Percentiles rank a stretch among this genome's conserved stretches.
Evolutionary conservation across 768 basidiomycete genomes (phyloP).

Genomic region (Boletus pseudopeckii): DNA sequence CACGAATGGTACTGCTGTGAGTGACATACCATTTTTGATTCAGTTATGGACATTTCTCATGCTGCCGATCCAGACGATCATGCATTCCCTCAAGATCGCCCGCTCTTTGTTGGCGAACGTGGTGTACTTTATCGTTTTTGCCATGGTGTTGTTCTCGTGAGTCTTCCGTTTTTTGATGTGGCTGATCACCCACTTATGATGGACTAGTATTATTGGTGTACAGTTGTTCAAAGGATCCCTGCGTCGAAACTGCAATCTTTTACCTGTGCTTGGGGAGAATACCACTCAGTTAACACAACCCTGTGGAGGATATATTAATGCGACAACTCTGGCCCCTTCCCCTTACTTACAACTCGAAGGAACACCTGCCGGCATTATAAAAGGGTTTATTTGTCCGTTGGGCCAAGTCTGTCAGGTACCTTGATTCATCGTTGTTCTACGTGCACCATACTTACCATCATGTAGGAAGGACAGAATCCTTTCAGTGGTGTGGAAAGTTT

Average conservation of each 20-base stretch:
- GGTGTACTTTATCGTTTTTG: constrained; percentile 88
- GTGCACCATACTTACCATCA: background rate
- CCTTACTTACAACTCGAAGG: constrained; percentile 43
- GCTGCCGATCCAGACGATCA: constrained; percentile 57
- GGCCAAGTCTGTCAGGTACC: constrained; percentile 79
- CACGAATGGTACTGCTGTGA: constrained; percentile 87
- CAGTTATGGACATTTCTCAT: constrained; percentile 8
- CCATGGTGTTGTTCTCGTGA: constrained; percentile 83
- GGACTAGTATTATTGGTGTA: constrained; percentile 75
- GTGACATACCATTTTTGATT: constrained; percentile 22
- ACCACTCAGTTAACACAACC: constrained; percentile 49
- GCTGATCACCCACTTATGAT: background rate
- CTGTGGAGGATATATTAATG: constrained; percentile 82
- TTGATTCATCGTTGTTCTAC: background rate
- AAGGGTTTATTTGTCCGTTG: constrained; percentile 88
- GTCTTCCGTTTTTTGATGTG: constrained; percentile 19
- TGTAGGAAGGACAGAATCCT: constrained; percentile 66
- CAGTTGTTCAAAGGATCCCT: constrained; percentile 90
- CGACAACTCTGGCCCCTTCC: constrained; percentile 43
- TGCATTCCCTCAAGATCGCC: constrained; percentile 88
- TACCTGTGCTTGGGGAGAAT: constrained; percentile 51
- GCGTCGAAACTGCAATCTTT: constrained; percentile 58
- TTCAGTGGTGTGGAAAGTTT: constrained; percentile 67
- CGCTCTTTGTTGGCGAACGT: constrained; percentile 87
- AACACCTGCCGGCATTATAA: constrained; percentile 39